Evolutionary conservation across 1,284 basidiomycete species (phyloP), one percentile per base, ranked within the genome.

Genomic region (Tremellales sp.): DNA sequence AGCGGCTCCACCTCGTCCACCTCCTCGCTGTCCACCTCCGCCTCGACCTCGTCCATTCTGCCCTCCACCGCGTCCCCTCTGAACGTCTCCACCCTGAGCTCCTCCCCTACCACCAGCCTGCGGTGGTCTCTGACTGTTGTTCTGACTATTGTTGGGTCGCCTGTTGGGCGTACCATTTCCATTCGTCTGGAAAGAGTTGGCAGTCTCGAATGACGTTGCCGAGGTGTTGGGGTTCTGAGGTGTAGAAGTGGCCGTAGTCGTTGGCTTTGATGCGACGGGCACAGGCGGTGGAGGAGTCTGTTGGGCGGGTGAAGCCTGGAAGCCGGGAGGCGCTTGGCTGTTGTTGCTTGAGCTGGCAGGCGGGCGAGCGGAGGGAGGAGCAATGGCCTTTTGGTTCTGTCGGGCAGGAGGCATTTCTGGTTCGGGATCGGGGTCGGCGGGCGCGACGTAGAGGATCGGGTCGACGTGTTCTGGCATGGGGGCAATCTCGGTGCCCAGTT

Each of bases 401-500:
- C 31, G 31, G 17, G 40, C 48, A 17, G 58, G 46, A 26, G 60
- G 51, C 11, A 56, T 49, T 21, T 40, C 24, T 2, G 55, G 55
- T 31, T 54, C 41, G 21, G 48, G 62, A 35, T 64, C 64, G 13
- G 60, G 56, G 37, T 68, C 60, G 12, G 60, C 60, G 13, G 75
- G 75, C 11, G 89, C 85, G 46, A 94, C 90, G 72, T 97, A 97
- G 46, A 97, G 76, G n/a, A 86, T 84, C 65, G 87, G 88, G 73
- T 97, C 92, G 63, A 97, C 96, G 43, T 76, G 80, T 64, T 87
- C 84, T 3, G 94, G 94, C 66, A 98, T 97, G 17, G 94, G 89
- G 67, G 89, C 86, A 66, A 98, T 97, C 77, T 98, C 94, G 35
- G 93, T 97, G 15, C 94, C 96, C 33, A 98, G 82, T 75, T 98